Base-by-base conservation (phyloP, 2,329 filamentous ascomycete genomes). In the Eutypella sp. region DNA sequence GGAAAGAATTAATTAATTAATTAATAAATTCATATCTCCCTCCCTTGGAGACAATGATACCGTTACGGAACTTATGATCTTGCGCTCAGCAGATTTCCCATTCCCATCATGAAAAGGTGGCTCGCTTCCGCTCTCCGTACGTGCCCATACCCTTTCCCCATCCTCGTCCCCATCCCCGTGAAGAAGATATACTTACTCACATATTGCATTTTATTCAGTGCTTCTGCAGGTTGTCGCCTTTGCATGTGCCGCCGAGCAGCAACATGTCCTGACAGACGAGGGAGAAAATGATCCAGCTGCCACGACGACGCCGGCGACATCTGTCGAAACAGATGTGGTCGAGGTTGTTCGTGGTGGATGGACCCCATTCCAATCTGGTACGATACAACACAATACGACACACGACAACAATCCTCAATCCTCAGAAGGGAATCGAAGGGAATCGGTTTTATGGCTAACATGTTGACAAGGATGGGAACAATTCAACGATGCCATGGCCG, bases 401-500 rank as follows among this genome's bases (percentile, higher is more conserved):
- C 16, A 10, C 11, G 4, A 27, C 27, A n/a, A n/a, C n/a, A n/a
- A n/a, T n/a, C n/a, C n/a, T n/a, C n/a, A n/a, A n/a, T n/a, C n/a
- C n/a, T n/a, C n/a, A n/a, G n/a, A n/a, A n/a, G n/a, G n/a, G n/a
- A n/a, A n/a, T n/a, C n/a, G n/a, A n/a, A n/a, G n/a, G n/a, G n/a
- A n/a, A n/a, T n/a, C n/a, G n/a, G n/a, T n/a, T n/a, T 36, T 18
- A 23, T 16, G 11, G 45, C 49, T 58, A 47, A 58, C 45, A 18
- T 29, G 13, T 10, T 27, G 24, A 5, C 44, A 25, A 76, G 78
- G 76, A 34, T 71, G 72, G 55, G 75, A 80, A 41, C 65, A 78
- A 15, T 75, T 81, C 45, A 72, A 77, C 39, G 67, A 71, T 23
- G 78, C 78, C 5, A 61, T 76, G 45, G 59, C 61, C 36, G 74